A percentile compares a stretch with the other conserved stretches of the same genome.
These are phyloP conservation scores for Roridomyces roridus DNA, from an alignment of 768 basidiomycete genomes.

Conservation along the genomic window DNA sequence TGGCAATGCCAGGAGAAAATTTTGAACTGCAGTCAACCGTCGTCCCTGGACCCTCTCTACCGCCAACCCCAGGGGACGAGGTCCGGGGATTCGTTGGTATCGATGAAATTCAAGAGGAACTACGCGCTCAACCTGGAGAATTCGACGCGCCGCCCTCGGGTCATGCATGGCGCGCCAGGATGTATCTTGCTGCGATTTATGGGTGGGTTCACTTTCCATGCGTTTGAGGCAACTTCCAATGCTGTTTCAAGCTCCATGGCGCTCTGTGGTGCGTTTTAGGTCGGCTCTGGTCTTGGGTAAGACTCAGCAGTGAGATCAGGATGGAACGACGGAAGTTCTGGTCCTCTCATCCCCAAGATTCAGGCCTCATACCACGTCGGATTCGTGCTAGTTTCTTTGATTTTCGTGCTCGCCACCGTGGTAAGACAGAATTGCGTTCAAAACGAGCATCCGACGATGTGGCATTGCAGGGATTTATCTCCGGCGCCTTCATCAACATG, in stretches of 20 bases:
- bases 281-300: too few species aligned
- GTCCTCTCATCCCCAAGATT: conserved; percentile 21
- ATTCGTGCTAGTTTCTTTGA: conserved; percentile 55
- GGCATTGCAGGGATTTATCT: conserved; percentile 50
- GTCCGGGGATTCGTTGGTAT: background rate
- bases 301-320: too few species aligned
- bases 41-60: background rate
- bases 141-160: background rate
- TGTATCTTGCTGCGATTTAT: conserved; percentile 13
- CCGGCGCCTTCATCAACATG: conserved; percentile 54
- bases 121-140: background rate
- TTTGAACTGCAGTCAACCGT: conserved; percentile 4
- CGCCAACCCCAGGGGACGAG: conserved; percentile 2
- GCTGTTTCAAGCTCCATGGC: background rate
- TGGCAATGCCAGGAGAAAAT: background rate
- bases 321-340: conserved; percentile 11
- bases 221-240: background rate
- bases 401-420: conserved; percentile 46
- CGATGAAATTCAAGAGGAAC: background rate
- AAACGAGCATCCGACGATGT: background rate
- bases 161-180: background rate
- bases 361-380: conserved; percentile 32
- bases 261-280: conserved; percentile 7
- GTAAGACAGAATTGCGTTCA: conserved; percentile 24
- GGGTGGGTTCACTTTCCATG: background rate